A percentile compares a stretch with the other conserved stretches of the same genome.
These are phyloP conservation scores for Acrocalymma vagum DNA, from an alignment of 2,329 filamentous ascomycete genomes.

Conservation along the genomic window DNA sequence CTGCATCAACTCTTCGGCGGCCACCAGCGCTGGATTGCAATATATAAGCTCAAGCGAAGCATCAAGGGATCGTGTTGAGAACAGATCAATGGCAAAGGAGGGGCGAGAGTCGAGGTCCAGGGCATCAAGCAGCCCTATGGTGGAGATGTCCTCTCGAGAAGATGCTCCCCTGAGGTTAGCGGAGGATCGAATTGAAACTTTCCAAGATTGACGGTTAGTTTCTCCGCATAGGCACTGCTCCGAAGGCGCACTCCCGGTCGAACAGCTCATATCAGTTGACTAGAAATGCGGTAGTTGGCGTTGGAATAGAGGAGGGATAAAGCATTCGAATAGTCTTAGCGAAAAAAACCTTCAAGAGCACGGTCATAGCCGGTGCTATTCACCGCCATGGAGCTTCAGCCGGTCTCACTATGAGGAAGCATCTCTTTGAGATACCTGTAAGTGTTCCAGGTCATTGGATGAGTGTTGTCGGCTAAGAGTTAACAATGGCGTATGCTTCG, in stretches of 20 bases:
- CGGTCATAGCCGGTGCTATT: too few species aligned
- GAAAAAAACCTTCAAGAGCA: too few species aligned
- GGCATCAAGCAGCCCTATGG: slow-evolving; percentile 26
- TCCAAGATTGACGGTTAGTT: slow-evolving; percentile 1
- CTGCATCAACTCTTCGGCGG: slow-evolving; percentile 20
- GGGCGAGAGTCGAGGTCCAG: slow-evolving; percentile 34
- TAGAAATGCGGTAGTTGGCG: too few species aligned
- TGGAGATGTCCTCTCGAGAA: slow-evolving; percentile 8
- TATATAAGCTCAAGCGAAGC: slow-evolving; percentile 28
- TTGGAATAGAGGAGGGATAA: too few species aligned
- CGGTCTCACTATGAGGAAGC: too few species aligned
- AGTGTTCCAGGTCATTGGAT: too few species aligned
- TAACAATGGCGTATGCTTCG: too few species aligned
- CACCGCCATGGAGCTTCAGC: too few species aligned
- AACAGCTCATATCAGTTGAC: too few species aligned
- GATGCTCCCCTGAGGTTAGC: slow-evolving; percentile 12
- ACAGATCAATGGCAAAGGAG: slow-evolving; percentile 29
- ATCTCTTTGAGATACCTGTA: too few species aligned
- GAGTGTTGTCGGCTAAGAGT: too few species aligned
- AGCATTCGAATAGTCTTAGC: too few species aligned
- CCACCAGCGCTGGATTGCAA: slow-evolving; percentile 32
- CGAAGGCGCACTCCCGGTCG: background rate
- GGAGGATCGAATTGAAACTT: slow-evolving; percentile 14
- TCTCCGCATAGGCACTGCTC: slow-evolving; percentile 11
- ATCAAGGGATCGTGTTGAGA: slow-evolving; percentile 11